Base-by-base conservation (phyloP, 2,329 filamentous ascomycete species). In the Aspergillus tubingensis region DNA sequence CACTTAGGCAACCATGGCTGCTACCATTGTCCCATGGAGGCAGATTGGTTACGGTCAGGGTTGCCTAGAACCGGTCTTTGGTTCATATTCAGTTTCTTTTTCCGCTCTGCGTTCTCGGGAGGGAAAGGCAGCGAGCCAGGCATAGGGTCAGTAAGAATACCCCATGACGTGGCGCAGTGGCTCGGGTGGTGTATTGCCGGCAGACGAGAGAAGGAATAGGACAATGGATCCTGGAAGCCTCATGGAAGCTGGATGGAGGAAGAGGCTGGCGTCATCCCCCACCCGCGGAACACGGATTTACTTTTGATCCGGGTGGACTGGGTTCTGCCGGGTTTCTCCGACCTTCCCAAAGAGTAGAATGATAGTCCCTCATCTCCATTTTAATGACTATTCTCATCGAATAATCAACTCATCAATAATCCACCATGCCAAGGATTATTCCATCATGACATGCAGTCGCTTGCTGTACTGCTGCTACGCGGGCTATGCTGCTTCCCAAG, bases 81-180 rank as follows among this genome's bases (percentile, higher is more conserved):
- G 47, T 17, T 50, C 25, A 30, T 36, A 13, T 36, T 36, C 32
- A 36, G 11, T 30, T 50, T 50, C n/a, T 32, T 32, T n/a, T 32
- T 30, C 30, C n/a, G 15, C 23, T 11, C 8, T 27, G 21, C 47
- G 6, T n/a, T 32, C 15, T 11, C n/a, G 23, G 41, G 47, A 50
- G 5, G 23, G 47, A 50, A 27, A 50, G 47, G 25, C 47, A 50
- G 47, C 47, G 23, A 30, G 8, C 23, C 25, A 32, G 25, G 25
- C 15, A 32, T 8, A 30, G 27, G 47, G 5, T 8, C 23, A 15
- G 15, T 32, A 27, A 23, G 17, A 50, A 27, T 32, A 4, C 25
- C 10, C 44, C 47, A 52, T 57, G 50, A 61, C 55, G 55, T 57
- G 58, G 58, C 58, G 47, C 48, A 43, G 17, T 48, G 5, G 59